Base-by-base conservation (phyloP, 2,329 filamentous ascomycete species). In the Aciculosporium take region DNA sequence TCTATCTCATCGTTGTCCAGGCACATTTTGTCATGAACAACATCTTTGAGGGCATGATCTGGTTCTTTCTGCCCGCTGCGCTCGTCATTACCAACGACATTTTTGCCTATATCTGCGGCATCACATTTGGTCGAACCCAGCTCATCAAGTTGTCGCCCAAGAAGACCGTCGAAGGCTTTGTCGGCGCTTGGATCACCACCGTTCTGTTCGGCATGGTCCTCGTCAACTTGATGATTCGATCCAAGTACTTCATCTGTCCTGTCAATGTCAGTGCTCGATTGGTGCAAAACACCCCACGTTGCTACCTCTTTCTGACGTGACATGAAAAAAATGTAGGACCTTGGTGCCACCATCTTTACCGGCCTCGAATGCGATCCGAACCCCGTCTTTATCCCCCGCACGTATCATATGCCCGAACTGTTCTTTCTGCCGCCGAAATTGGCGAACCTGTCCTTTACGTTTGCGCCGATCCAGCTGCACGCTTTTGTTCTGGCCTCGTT, bases 21-120 rank as follows among this genome's bases (percentile, higher is more conserved):
- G 88, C 91, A 12, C 91, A 98, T 61, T 98, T 98, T 62, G 86
- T 96, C 66, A 96, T 98, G 85, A 98, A 98, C 73, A 98, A 98
- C 64, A 83, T 98, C 50, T 93, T 98, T 53, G 91, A 98, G 66
- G 91, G 91, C 66, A 87, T 98, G 84, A 94, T 98, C 60, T 98
- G 91, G 91, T 96, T 98, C 71, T 95, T 96, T 73, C 67, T 98
- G 34, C 91, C 91, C 7, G 88, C 86, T 7, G 81, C 86, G 40
- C 75, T 98, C 53, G 91, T 98, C 60, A 94, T 98, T 58, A 95
- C 85, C 48, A 98, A 98, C 62, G 91, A 98, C 59, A 98, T 98
- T 49, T 96, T 93, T 55, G 91, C 91, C 53, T 98, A 98, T 60
- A 79, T 98, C 46, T 95, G 88, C 61, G 91, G 91, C 46, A 96